Conservation (phyloP, 2,329 filamentous ascomycete species). For the Emergomyces orientalis region DNA sequence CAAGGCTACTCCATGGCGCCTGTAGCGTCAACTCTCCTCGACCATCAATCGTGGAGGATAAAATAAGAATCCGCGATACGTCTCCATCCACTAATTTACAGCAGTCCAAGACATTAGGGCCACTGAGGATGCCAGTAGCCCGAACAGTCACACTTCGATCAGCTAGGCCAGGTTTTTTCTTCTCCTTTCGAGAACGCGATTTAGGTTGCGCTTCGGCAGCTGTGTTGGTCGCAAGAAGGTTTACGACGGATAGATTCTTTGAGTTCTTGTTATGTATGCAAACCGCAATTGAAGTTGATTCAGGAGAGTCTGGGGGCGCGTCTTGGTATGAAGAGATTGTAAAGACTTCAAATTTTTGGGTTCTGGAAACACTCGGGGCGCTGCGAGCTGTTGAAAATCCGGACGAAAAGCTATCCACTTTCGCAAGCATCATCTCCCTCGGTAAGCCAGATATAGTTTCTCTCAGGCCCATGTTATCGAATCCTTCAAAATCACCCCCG, state of each 20-base stretch:
- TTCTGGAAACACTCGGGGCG: constrained; percentile 20
- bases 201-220: neutral
- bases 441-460: constrained; percentile 63
- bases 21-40: constrained; percentile 61
- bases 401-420: constrained; percentile 59
- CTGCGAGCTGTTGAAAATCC: constrained; percentile 33
- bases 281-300: constrained; percentile 35
- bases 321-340: constrained; percentile 46
- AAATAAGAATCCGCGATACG: constrained; percentile 58
- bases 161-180: constrained; percentile 11
- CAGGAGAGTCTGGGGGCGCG: constrained; percentile 24
- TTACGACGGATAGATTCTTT: constrained; percentile 58
- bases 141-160: constrained; percentile 9
- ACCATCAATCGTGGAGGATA: constrained; percentile 57
- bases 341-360: constrained; percentile 45
- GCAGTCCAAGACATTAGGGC: constrained; percentile 61
- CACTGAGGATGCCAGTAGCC: constrained; percentile 44
- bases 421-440: constrained; percentile 62
- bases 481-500: constrained; percentile 55
- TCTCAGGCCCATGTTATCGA: constrained; percentile 62
- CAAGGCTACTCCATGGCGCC: constrained; percentile 63
- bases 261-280: constrained; percentile 62
- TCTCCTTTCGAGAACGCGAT: constrained; percentile 23
- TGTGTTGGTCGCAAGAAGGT: constrained; percentile 42
- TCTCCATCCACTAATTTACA: constrained; percentile 60